A percentile compares a stretch with the other conserved stretches of the same genome.
phyloP scores from a whole-genome alignment of 2,329 filamentous ascomycete species.

The Hortaea sp. region DNA sequence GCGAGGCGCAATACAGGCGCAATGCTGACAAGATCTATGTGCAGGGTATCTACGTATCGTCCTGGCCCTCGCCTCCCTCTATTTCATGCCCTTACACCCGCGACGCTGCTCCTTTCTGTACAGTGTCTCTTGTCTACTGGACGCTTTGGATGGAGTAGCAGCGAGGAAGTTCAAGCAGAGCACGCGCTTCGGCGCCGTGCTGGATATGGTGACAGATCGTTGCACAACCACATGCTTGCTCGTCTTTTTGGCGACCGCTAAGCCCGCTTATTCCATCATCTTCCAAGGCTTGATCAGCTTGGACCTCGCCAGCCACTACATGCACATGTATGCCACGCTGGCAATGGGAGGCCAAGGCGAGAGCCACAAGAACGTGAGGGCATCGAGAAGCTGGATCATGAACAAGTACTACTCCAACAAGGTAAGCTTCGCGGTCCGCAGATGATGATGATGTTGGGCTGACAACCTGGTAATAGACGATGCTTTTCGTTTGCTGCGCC shows the following conservation, averaged over 20 bases:
- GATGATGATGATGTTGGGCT: background rate
- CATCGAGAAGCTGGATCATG: slow-evolving; percentile 75
- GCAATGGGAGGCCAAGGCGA: slow-evolving; percentile 69
- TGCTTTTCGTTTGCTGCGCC: slow-evolving; percentile 82
- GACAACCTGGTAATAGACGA: slow-evolving; percentile 46
- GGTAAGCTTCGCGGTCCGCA: slow-evolving; percentile 46
- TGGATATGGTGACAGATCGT: slow-evolving; percentile 98
- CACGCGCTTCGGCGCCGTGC: slow-evolving; percentile 87
- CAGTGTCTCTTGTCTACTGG: slow-evolving; percentile 86
- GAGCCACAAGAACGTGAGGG: slow-evolving; percentile 91
- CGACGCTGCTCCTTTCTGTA: slow-evolving; percentile 87
- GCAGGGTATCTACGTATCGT: slow-evolving; percentile 42
- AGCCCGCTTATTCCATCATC: slow-evolving; percentile 84
- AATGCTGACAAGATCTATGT: background rate
- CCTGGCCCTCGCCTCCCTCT: slow-evolving; percentile 75
- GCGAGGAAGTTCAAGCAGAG: slow-evolving; percentile 80
- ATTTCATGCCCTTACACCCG: slow-evolving; percentile 99
- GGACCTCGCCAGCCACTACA: slow-evolving; percentile 92
- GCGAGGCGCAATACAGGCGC: too few relatives aligned
- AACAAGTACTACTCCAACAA: slow-evolving; percentile 97
- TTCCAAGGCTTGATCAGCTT: slow-evolving; percentile 91
- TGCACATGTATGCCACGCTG: slow-evolving; percentile 96
- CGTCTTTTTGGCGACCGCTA: slow-evolving; percentile 88
- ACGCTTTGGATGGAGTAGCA: slow-evolving; percentile 90
- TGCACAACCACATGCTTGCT: slow-evolving; percentile 93